Evolutionary conservation across 2,329 filamentous ascomycete species (phyloP).

Genomic region (Arthroderma uncinatum): DNA sequence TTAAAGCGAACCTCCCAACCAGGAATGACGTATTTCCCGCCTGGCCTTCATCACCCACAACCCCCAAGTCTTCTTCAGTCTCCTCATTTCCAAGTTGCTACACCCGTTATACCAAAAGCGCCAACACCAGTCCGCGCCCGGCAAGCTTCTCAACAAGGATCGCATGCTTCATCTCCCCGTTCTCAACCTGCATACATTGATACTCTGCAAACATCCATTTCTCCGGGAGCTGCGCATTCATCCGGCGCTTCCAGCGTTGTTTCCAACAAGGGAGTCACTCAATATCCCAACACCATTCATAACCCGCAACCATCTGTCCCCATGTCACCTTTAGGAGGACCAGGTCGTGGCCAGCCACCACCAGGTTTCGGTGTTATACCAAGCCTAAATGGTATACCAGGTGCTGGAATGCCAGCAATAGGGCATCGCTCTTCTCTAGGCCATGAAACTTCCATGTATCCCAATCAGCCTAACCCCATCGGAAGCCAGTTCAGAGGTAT

Average conservation of each 20-base stretch:
- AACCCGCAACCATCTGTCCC: constrained; percentile 51
- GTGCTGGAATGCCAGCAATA: constrained; percentile 44
- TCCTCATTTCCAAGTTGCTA: constrained; percentile 66
- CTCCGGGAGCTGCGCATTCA: constrained; percentile 51
- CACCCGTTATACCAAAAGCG: constrained; percentile 70
- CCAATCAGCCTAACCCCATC: constrained; percentile 41
- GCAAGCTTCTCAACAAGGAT: constrained; percentile 68
- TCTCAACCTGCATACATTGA: constrained; percentile 38
- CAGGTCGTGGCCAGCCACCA: constrained; percentile 47
- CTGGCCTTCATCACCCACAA: constrained; percentile 44
- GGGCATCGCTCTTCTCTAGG: constrained; percentile 42
- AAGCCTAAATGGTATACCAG: constrained; percentile 46
- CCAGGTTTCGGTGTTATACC: constrained; percentile 42
- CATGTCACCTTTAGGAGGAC: constrained; percentile 54
- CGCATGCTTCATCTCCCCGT: constrained; percentile 55
- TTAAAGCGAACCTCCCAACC: constrained; percentile 47
- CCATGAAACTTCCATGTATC: constrained; percentile 46
- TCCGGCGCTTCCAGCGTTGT: constrained; percentile 54
- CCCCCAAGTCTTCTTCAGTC: constrained; percentile 52
- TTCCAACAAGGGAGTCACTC: constrained; percentile 47
- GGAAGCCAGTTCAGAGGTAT: constrained; percentile 47
- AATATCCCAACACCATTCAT: constrained; percentile 40
- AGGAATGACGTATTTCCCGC: constrained; percentile 44
- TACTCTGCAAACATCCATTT: constrained; percentile 53
- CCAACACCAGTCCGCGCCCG: constrained; percentile 67